Percentiles rank a stretch among this genome's conserved stretches.
Conservation (phyloP, 441 rosid species). For the Manihot esculenta region DNA sequence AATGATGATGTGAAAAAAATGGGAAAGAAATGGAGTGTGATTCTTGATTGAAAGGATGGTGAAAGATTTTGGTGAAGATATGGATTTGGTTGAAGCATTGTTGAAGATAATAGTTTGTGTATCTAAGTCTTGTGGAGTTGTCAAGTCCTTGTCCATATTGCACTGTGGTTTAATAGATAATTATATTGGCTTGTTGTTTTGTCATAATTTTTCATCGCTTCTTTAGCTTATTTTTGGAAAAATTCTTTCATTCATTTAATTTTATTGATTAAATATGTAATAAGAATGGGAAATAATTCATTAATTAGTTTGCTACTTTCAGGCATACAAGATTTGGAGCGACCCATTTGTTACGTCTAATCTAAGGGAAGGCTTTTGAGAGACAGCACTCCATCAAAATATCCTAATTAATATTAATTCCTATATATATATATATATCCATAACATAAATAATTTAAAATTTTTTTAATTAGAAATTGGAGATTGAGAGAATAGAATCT, state of each 20-base stretch:
- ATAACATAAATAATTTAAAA: too few relatives aligned
- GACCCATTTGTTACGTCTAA: conserved; percentile 14
- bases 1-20: conserved; percentile 20
- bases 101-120: conserved; percentile 3
- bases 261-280: too few relatives aligned
- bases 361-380: conserved; percentile 8
- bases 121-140: neutral
- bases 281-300: too few relatives aligned
- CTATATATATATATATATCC: too few relatives aligned
- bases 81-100: conserved; percentile 18
- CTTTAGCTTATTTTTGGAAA: too few relatives aligned
- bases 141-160: conserved; percentile 26
- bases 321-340: conserved; percentile 20
- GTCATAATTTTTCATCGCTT: conserved; percentile 1
- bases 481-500: too few relatives aligned
- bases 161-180: conserved; percentile 1
- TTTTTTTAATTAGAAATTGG: too few relatives aligned
- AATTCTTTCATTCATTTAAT: too few relatives aligned
- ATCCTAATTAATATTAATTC: too few relatives aligned
- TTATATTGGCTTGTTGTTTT: neutral
- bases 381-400: conserved; percentile 7
- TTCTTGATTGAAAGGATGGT: conserved; percentile 16
- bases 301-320: conserved; percentile 15
- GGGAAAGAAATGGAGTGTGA: conserved; percentile 12
- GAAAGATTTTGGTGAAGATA: conserved; percentile 19